Evolutionary conservation across 2,329 filamentous ascomycete species (phyloP), one percentile per base, ranked within the genome.

Genomic region (Aurifilum marmelostoma): DNA sequence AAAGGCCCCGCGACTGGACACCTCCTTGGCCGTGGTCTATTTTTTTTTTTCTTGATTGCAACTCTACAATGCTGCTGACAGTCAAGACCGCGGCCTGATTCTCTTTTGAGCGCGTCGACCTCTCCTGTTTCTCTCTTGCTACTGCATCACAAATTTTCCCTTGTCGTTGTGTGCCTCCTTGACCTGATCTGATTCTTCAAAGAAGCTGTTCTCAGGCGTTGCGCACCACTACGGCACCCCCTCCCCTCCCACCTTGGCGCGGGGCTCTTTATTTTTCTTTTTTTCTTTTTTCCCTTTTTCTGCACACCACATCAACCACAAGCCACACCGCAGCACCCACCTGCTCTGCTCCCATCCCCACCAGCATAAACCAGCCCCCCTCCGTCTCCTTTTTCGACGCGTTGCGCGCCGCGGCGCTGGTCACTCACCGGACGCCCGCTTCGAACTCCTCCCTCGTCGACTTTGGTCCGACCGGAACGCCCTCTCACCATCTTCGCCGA

Each of bases 351-450:
- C n/a, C 34, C n/a, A 62, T 27, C 59, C 18, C 32, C 34, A 62
- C 32, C 59, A 43, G 34, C 59, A 29, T 9, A 24, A 62, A 37
- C 59, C 32, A 47, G 56, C 64, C 41, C 67, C 41, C 63, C 34
- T 34, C 39, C 60, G 63, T 59, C 43, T 37, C 41, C 60, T 65
- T 64, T 62, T 56, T 60, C 65, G 29, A 64, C 59, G 61, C 67
- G 63, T 69, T 69, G 70, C 52, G 70, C 70, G 70, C 70, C 69
- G 65, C 70, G 70, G 70, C 70, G 70, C 70, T 47, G 41, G 39
- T n/a, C n/a, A 61, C 32, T 61, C 29, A 32, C 34, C 29, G 37
- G 29, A 39, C 54, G 54, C 24, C 66, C n/a, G 34, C 41, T 67
- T 59, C 47, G 60, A 59, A 43, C 8, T 60, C 32, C 52, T 27